Conservation (phyloP, 305 asterid genomes). For the Solanum hybrid region DNA sequence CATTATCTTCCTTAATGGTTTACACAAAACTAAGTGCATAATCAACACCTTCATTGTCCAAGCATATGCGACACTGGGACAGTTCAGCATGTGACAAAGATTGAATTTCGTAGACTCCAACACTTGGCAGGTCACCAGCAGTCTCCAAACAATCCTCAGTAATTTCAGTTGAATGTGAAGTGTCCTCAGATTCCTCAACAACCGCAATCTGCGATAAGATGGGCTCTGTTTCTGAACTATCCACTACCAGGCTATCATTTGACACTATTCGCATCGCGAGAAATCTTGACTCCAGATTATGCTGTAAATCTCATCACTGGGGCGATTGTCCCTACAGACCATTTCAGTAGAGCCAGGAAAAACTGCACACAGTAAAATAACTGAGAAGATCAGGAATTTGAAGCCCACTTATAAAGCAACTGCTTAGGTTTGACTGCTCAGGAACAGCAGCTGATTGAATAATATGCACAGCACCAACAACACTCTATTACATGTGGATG, state of each 20-base stretch:
- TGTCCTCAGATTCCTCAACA: slow-evolving; percentile 40
- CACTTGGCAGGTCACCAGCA: slow-evolving; percentile 29
- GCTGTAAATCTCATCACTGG: slow-evolving; percentile 25
- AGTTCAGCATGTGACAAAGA: slow-evolving; percentile 59
- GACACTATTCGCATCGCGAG: slow-evolving; percentile 62
- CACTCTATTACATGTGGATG: background rate
- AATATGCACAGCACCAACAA: background rate
- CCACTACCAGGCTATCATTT: slow-evolving; percentile 54
- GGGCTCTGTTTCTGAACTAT: slow-evolving; percentile 86
- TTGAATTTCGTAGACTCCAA: slow-evolving; percentile 39
- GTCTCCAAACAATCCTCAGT: slow-evolving; percentile 48
- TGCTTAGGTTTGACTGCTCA: background rate
- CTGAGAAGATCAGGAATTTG: slow-evolving; percentile 4
- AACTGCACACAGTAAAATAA: slow-evolving; percentile 17
- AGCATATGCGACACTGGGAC: slow-evolving; percentile 95
- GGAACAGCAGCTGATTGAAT: background rate
- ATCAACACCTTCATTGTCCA: slow-evolving; percentile 72
- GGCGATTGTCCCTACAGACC: slow-evolving; percentile 20
- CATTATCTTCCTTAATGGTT: background rate
- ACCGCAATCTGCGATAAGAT: slow-evolving; percentile 47
- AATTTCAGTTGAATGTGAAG: slow-evolving; percentile 66
- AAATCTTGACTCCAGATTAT: slow-evolving; percentile 29
- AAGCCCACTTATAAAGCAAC: background rate
- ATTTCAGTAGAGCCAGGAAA: slow-evolving; percentile 25
- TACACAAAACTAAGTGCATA: background rate